These are phyloP conservation scores for Ophiosphaerella herpotricha DNA, from an alignment of 2,329 filamentous ascomycete genomes.

Conservation along the genomic window DNA sequence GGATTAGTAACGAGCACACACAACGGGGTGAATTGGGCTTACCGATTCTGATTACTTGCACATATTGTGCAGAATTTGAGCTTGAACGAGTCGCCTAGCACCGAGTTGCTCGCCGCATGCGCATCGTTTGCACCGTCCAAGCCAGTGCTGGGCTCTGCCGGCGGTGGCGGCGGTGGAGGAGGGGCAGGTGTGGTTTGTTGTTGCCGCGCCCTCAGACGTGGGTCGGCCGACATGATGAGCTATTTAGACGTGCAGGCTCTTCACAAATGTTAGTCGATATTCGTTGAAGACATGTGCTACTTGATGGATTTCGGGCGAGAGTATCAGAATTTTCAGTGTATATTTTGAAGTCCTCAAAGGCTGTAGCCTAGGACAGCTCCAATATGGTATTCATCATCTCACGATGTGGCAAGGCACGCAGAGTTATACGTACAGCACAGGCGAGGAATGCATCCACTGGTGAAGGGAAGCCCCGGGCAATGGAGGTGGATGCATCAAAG, in stretches of 20 bases:
- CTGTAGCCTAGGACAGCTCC: constrained; percentile 72
- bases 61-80: constrained; percentile 99
- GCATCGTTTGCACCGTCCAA: constrained; percentile 39
- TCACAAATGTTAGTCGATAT: constrained; percentile 28
- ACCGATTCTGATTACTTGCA: constrained; percentile 97
- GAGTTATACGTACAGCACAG: constrained; percentile 17
- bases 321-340: constrained; percentile 50
- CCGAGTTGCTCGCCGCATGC: constrained; percentile 26
- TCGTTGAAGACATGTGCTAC: constrained; percentile 4
- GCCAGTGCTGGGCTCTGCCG: constrained; percentile 41
- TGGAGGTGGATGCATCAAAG: constrained; percentile 4
- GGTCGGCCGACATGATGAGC: constrained; percentile 49
- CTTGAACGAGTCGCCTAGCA: constrained; percentile 68
- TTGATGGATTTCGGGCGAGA: constrained; percentile 19
- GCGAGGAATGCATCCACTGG: background rate
- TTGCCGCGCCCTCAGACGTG: constrained; percentile 55
- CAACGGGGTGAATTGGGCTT: constrained; percentile 34
- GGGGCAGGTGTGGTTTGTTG: constrained; percentile 53
- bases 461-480: constrained; percentile 2
- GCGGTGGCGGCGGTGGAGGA: constrained; percentile 54
- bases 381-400: constrained; percentile 69
- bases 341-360: constrained; percentile 56
- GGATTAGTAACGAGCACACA: constrained; percentile 15
- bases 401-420: constrained; percentile 9
- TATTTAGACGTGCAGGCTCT: constrained; percentile 27